phyloP scores from a whole-genome alignment of 2,329 filamentous ascomycete genomes.

The Colletotrichum tamarilloi region DNA sequence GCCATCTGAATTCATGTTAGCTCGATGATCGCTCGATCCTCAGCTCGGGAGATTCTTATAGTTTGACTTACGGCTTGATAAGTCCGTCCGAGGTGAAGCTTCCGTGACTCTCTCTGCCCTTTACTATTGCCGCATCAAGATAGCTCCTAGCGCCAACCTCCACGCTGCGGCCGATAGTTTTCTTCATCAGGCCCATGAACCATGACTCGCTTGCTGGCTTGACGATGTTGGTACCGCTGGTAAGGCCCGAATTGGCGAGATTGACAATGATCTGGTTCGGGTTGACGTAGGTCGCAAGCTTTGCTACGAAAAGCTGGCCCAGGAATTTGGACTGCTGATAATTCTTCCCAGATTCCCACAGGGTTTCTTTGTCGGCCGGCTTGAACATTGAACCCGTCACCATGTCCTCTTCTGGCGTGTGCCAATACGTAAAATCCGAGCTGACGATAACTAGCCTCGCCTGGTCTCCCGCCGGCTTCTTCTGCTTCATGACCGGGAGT shows the following conservation, averaged over 20 bases:
- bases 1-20: slow-evolving; percentile 15
- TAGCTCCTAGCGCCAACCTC: slow-evolving; percentile 56
- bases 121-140: slow-evolving; percentile 55
- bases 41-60: too few species aligned
- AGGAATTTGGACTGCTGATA: slow-evolving; percentile 47
- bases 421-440: slow-evolving; percentile 41
- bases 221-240: slow-evolving; percentile 54
- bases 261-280: slow-evolving; percentile 57
- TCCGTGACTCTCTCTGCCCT: slow-evolving; percentile 61
- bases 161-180: slow-evolving; percentile 42
- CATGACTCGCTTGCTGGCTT: slow-evolving; percentile 40
- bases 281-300: slow-evolving; percentile 49
- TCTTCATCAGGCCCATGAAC: slow-evolving; percentile 37
- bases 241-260: slow-evolving; percentile 57
- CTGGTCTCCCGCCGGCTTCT: slow-evolving; percentile 35
- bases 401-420: slow-evolving; percentile 39
- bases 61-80: slow-evolving; percentile 54
- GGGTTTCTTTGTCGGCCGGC: slow-evolving; percentile 44
- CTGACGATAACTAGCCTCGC: slow-evolving; percentile 45
- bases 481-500: slow-evolving; percentile 37
- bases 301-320: slow-evolving; percentile 47
- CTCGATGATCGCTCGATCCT: background rate
- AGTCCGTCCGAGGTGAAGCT: slow-evolving; percentile 59
- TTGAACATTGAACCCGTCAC: slow-evolving; percentile 40
- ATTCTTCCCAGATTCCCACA: slow-evolving; percentile 37